Percentiles rank a stretch among this genome's conserved stretches.
These are phyloP conservation scores for Sclerotinia nivalis DNA, from an alignment of 2,329 filamentous ascomycete genomes.

Conservation along the genomic window DNA sequence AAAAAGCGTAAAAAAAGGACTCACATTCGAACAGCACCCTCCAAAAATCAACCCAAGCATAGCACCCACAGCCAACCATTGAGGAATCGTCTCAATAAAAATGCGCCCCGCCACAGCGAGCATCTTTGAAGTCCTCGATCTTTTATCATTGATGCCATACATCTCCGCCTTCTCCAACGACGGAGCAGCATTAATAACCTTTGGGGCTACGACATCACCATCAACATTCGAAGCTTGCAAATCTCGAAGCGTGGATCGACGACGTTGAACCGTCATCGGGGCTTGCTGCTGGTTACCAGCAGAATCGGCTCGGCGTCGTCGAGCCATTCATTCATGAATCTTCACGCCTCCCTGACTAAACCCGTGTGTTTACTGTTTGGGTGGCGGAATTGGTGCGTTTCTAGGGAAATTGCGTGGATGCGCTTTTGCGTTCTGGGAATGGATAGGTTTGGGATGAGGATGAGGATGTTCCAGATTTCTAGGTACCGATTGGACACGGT, in stretches of 20 bases:
- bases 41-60: constrained; percentile 91
- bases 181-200: constrained; percentile 56
- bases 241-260: constrained; percentile 50
- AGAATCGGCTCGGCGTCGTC: constrained; percentile 23
- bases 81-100: constrained; percentile 59
- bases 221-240: constrained; percentile 44
- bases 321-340: constrained; percentile 19
- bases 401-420: background rate
- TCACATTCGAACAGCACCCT: constrained; percentile 89
- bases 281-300: constrained; percentile 15
- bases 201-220: constrained; percentile 46
- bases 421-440: constrained; percentile 1
- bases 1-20: constrained; percentile 37
- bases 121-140: constrained; percentile 51
- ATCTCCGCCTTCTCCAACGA: constrained; percentile 56
- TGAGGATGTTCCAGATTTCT: background rate
- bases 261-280: constrained; percentile 43
- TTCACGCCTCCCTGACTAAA: constrained; percentile 6
- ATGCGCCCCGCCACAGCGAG: constrained; percentile 54
- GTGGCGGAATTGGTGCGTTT: background rate
- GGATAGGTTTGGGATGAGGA: background rate
- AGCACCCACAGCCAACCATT: constrained; percentile 61
- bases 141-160: constrained; percentile 56
- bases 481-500: background rate
- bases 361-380: background rate